Conservation (phyloP, 139 green algal species). For the Bryopsis sp. region DNA sequence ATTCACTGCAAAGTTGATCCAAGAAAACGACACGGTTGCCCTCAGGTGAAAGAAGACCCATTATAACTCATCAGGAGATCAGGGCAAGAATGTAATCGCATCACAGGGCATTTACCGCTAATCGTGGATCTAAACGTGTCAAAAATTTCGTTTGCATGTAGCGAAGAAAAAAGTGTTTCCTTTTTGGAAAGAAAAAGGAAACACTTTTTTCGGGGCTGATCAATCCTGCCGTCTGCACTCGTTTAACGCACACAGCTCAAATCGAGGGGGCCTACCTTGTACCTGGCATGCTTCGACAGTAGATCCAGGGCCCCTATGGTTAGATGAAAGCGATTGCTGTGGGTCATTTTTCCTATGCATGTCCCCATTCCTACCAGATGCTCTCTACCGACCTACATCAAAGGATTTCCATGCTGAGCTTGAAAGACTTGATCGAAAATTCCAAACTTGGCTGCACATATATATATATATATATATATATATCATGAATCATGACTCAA, state of each 20-base stretch:
- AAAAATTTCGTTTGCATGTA: too few species aligned
- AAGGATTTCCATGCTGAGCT: neutral
- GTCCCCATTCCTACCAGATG: constrained; percentile 85
- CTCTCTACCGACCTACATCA: constrained; percentile 67
- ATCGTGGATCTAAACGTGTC: too few species aligned
- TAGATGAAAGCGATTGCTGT: constrained; percentile 90
- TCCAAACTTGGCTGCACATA: too few species aligned
- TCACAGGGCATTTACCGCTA: too few species aligned
- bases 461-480: too few species aligned
- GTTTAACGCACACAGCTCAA: too few species aligned
- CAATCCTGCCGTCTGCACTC: neutral
- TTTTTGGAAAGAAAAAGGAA: neutral
- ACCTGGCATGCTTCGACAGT: constrained; percentile 82
- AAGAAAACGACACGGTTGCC: neutral
- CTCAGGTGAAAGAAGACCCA: constrained; percentile 4
- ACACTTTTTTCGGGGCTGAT: neutral
- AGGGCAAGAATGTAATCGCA: too few species aligned
- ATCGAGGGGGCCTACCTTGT: constrained; percentile 80
- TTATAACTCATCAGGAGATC: neutral
- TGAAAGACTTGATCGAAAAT: neutral
- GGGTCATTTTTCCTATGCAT: constrained; percentile 93
- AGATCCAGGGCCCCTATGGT: constrained; percentile 87
- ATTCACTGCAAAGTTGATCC: too few species aligned
- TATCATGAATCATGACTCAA: too few species aligned
- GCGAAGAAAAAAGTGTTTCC: too few species aligned